Base-by-base conservation (phyloP, 768 basidiomycete genomes). In the Tylopilus plumbeoviolaceoides region DNA sequence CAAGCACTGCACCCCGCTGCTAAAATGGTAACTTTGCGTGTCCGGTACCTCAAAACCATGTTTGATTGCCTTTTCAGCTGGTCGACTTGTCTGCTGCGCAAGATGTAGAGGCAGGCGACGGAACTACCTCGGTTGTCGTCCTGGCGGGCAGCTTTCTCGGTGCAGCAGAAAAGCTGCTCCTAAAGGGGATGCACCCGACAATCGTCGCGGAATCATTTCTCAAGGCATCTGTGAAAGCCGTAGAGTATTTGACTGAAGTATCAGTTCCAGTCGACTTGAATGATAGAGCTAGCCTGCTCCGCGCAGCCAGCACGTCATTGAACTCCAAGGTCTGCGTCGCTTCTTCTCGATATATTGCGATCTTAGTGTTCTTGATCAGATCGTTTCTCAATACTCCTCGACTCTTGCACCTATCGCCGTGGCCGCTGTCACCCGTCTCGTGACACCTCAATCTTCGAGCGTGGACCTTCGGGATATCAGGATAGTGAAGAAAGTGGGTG, bases 371-470 rank as follows among this genome's bases (percentile, higher is more conserved):
- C 25, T 17, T 21, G 18, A 18, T 28, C 64, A 98, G 95, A 97
- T 99, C 62, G 97, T 98, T 39, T 98, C 97, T 17, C 97, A 98
- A 79, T 98, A 98, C 70, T 98, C 97, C 4, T 91, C 94, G 12
- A 95, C 91, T 35, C 81, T 99, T 58, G 91, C 97, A n/a, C 97
- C 97, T 36, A 99, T 98, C 59, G 97, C 97, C 15, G 97, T 99
- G n/a, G 80, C 85, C 48, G 94, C 95, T 27, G 97, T 99, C 39
- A 91, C 88, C 20, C 89, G 94, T 55, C 82, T 99, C 38, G 84
- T 91, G 44, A 91, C 91, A 0, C 80, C 91, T 1, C 84, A 87
- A 6, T 95, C 95, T 5, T 88, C 90, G 10, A 98, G 93, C 63
- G 97, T 99, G 47, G 97, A 99, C 71, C 84, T 99, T 21, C 82